Evolutionary conservation across 1,284 basidiomycete species (phyloP).

Genomic region (Ustanciosporium gigantosporum): DNA sequence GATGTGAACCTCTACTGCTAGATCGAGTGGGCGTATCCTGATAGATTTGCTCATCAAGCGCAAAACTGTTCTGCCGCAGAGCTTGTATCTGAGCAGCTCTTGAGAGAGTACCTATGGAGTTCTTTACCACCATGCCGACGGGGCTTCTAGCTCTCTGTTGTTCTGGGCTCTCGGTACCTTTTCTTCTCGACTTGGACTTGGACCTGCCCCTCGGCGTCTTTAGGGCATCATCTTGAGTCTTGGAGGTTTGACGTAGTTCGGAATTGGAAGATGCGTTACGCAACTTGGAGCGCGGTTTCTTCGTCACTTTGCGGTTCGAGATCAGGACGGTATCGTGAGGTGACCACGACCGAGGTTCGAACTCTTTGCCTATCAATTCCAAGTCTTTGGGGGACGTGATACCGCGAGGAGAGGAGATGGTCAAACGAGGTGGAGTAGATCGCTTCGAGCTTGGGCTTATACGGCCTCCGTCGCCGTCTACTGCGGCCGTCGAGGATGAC

Average conservation of each 20-base stretch:
- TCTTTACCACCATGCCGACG: constrained; percentile 2
- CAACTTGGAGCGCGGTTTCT: constrained; percentile 8
- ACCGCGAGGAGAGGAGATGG: constrained; percentile 34
- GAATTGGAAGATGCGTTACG: background rate
- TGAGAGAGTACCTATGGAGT: constrained; percentile 10
- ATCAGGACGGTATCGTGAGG: constrained; percentile 9
- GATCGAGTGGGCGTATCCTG: background rate
- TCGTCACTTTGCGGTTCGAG: constrained; percentile 16
- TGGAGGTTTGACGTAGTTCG: constrained; percentile 15
- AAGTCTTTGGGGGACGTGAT: constrained; percentile 36
- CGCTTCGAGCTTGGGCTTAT: constrained; percentile 22
- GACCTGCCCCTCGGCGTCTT: constrained; percentile 13
- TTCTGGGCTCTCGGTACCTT: background rate
- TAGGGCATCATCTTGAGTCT: constrained; percentile 1
- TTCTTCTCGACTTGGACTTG: constrained; percentile 1
- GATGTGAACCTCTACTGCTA: too few relatives aligned
- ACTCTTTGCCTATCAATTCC: constrained; percentile 22
- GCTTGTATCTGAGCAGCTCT: constrained; percentile 1
- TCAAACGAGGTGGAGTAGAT: constrained; percentile 28
- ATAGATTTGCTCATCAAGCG: background rate
- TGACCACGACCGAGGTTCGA: constrained; percentile 32
- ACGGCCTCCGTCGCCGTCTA: constrained; percentile 5
- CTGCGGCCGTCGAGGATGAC: background rate
- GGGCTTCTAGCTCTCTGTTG: too few relatives aligned
- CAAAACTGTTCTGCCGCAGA: constrained; percentile 1